Conservation (phyloP, 1,139 yeast genomes). For the Chernovozyma aurita region DNA sequence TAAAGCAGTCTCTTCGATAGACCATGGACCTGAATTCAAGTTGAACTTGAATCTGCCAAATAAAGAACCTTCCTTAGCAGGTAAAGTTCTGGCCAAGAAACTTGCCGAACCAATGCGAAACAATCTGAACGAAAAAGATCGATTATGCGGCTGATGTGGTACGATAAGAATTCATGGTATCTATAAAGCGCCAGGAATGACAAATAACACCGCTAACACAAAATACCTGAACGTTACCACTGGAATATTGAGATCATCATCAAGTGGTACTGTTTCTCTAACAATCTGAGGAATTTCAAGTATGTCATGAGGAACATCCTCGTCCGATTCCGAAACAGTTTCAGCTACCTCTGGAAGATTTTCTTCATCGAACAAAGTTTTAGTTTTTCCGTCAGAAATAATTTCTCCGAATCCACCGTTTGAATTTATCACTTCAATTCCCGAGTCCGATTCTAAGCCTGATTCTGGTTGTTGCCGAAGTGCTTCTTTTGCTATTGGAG, state of each 20-base stretch:
- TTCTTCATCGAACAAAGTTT: background rate
- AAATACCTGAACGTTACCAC: slow-evolving; percentile 40
- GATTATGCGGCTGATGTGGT: slow-evolving; percentile 46
- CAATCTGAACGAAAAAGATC: slow-evolving; percentile 42
- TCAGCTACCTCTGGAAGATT: slow-evolving; percentile 3
- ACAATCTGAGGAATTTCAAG: slow-evolving; percentile 25
- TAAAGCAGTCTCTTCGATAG: slow-evolving; percentile 41
- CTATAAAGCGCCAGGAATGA: slow-evolving; percentile 47
- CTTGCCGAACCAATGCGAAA: slow-evolving; percentile 39
- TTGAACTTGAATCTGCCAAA: slow-evolving; percentile 18
- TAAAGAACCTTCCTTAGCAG: slow-evolving; percentile 19
- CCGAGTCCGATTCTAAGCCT: slow-evolving; percentile 2
- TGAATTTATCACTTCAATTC: background rate
- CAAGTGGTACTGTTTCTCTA: slow-evolving; percentile 29
- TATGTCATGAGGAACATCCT: slow-evolving; percentile 14
- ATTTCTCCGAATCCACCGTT: slow-evolving; percentile 5
- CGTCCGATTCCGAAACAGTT: slow-evolving; percentile 4
- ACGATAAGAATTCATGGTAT: slow-evolving; percentile 44
- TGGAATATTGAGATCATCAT: slow-evolving; percentile 32
- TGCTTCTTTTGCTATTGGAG: too few relatives aligned
- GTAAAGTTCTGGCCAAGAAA: slow-evolving; percentile 31
- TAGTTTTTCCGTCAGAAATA: slow-evolving; percentile 1
- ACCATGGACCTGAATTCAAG: slow-evolving; percentile 46
- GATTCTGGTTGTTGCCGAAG: too few relatives aligned
- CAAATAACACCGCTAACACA: slow-evolving; percentile 32